Evolutionary conservation across 352 stramenopile genomes (phyloP), one percentile per base, ranked within the genome.

Genomic region (Albugo candida): DNA sequence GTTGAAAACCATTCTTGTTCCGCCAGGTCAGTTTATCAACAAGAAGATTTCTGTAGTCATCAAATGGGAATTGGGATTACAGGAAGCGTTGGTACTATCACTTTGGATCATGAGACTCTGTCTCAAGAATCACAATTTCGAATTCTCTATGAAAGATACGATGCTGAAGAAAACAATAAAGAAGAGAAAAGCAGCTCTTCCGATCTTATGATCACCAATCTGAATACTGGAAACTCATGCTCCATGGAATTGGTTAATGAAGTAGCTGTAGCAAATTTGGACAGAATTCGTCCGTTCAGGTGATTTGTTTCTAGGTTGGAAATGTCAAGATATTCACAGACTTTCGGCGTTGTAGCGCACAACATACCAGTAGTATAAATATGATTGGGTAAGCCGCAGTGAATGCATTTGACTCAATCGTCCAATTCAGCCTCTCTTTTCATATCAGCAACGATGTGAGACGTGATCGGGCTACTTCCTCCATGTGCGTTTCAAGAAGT

Each of bases 61-160:
- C 10, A 12, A 12, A 39, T 17, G 35, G 36, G 11, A 51, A 2
- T 17, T 36, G 16, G 18, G 19, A 41, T 44, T 24, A 3, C 45
- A 72, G 65, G 66, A 2, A 56, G 78, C 35, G 66, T 88, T 36
- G 78, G 78, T 1, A 75, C 72, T 14, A 86, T 92, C 53, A 88
- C 72, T 0, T 60, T 92, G 14, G 78, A 92, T 47, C 61, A 70
- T 4, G 78, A 92, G 58, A 83, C 76, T 3, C 64, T 92, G 8
- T 67, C 87, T 36, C 67, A 60, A 12, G 71, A 76, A 11, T 88
- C 75, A 18, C 49, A 87, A 18, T 92, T 87, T 63, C 73, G 74
- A 47, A 76, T 92, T 38, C 81, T 87, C 42, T 88, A 88, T 51
- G 78, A 92, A 35, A 87, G 88, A 53, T 88, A 92, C 40, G 70